Percentiles rank a stretch among this genome's conserved stretches.
Evolutionary conservation across 305 asterid species (phyloP).

Genomic region (Fraxinus ornus): DNA sequence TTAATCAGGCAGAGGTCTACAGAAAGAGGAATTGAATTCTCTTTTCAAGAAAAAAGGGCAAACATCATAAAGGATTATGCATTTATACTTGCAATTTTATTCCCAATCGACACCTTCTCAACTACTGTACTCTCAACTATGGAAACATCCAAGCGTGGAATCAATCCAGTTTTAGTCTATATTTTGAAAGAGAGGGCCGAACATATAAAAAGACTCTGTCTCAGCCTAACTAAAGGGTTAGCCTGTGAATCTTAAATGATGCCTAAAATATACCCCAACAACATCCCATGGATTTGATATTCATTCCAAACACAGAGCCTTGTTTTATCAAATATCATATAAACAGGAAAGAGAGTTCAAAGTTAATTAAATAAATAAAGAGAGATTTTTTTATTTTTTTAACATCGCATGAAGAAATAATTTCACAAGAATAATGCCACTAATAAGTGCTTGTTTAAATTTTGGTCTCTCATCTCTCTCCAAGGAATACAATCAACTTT

Average conservation of each 20-base stretch:
- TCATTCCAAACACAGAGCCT: neutral
- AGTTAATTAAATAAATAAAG: neutral
- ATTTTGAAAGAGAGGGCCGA: neutral
- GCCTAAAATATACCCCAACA: neutral
- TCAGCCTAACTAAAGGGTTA: neutral
- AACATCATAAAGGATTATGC: neutral
- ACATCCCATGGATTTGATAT: neutral
- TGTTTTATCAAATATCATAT: neutral
- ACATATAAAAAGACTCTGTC: neutral
- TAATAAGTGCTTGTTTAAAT: neutral
- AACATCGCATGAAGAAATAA: neutral
- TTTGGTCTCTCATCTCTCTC: neutral
- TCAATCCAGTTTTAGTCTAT: neutral
- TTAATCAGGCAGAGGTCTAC: neutral
- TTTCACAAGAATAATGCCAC: neutral
- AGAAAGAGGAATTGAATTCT: neutral
- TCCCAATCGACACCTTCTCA: neutral
- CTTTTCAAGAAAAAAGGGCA: neutral
- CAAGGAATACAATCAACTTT: neutral
- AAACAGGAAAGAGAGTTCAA: neutral
- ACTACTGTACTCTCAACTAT: neutral
- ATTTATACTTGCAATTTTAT: slow-evolving; percentile 1
- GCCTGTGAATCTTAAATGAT: neutral
- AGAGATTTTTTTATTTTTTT: neutral
- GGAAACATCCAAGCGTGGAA: neutral